Evolutionary conservation across 352 stramenopile species (phyloP), one percentile per base, ranked within the genome.

Genomic region (Globisporangium mamillatum): DNA sequence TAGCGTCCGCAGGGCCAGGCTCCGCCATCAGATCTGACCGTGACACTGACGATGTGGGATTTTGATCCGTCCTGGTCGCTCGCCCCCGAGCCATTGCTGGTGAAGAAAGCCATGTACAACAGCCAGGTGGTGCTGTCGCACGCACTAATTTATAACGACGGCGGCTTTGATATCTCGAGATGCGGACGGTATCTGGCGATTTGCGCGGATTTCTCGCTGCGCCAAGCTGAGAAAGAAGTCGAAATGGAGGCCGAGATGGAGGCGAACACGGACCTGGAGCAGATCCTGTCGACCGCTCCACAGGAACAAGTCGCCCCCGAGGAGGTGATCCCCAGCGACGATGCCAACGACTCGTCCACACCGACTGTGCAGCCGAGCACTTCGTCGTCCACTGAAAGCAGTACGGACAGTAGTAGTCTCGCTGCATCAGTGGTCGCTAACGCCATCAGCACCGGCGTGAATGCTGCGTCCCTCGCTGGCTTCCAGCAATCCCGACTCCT

Each of bases 91-190:
- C 88, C 86, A 16, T 69, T 91, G 12, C 66, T 91, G 46, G 82
- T 77, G 41, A 92, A 90, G 64, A 93, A 93, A 62, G 88, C 88
- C 10, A 95, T 95, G 88, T 82, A 90, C 63, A 92, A 93, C 67
- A 91, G 86, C 29, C 86, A 85, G 10, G 75, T 91, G 0, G 85
- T 96, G 67, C 73, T 98, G 52, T 94, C 90, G 1, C 89, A 97
- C 64, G 94, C 97, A 4, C 84, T 99, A 60, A 90, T 99, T 32
- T 99, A 99, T 78, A 99, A 99, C 71, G 96, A 99, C 75, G 96
- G 97, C 58, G 97, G 97, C 44, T 98, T 99, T 77, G 97, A 99
- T 77, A 90, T 99, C 52, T 98, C 96, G 18, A 82, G 86, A 20
- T 98, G 97, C 71, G 97, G 97, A 2, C 92, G 91, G 27, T 96